phyloP scores from a whole-genome alignment of 805 yeast species.

The Yarrowia porcina region DNA sequence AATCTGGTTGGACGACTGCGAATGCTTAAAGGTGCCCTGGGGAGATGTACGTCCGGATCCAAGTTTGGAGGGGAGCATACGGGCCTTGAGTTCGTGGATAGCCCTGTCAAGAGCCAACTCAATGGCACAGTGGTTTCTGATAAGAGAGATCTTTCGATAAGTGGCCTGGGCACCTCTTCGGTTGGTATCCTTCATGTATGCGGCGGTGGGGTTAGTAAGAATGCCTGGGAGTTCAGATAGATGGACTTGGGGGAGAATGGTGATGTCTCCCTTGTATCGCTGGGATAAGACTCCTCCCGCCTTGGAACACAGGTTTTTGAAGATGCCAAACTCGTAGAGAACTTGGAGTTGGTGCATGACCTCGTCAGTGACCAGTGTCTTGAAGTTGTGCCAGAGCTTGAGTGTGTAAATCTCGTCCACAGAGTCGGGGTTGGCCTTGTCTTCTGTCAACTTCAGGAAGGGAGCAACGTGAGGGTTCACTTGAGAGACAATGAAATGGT shows the following conservation, averaged over 20 bases:
- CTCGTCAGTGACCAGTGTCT: slow-evolving; percentile 64
- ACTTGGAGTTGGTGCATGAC: slow-evolving; percentile 73
- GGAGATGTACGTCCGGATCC: slow-evolving; percentile 15
- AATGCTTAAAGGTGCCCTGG: slow-evolving; percentile 23
- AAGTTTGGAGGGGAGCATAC: slow-evolving; percentile 28
- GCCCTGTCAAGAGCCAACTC: slow-evolving; percentile 84
- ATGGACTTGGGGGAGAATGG: slow-evolving; percentile 77
- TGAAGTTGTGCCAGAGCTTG: slow-evolving; percentile 37
- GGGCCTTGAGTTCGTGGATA: slow-evolving; percentile 56
- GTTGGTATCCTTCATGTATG: slow-evolving; percentile 64
- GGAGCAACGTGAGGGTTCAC: slow-evolving; percentile 97
- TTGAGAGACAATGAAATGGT: slow-evolving; percentile 95
- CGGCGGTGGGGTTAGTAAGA: slow-evolving; percentile 77
- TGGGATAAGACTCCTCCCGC: slow-evolving; percentile 75
- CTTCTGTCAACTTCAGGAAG: slow-evolving; percentile 45
- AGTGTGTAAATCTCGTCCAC: slow-evolving; percentile 20
- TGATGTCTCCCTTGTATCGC: slow-evolving; percentile 88
- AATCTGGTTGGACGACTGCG: slow-evolving; percentile 21
- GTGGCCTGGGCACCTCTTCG: slow-evolving; percentile 86
- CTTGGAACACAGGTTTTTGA: slow-evolving; percentile 68
- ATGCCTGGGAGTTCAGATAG: slow-evolving; percentile 57
- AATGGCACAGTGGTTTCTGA: slow-evolving; percentile 83
- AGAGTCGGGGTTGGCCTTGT: slow-evolving; percentile 40
- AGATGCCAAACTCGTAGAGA: slow-evolving; percentile 70
- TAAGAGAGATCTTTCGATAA: slow-evolving; percentile 87